phyloP scores from a whole-genome alignment of 2,329 filamentous ascomycete species.

The Paraphoma chrysanthemicola region DNA sequence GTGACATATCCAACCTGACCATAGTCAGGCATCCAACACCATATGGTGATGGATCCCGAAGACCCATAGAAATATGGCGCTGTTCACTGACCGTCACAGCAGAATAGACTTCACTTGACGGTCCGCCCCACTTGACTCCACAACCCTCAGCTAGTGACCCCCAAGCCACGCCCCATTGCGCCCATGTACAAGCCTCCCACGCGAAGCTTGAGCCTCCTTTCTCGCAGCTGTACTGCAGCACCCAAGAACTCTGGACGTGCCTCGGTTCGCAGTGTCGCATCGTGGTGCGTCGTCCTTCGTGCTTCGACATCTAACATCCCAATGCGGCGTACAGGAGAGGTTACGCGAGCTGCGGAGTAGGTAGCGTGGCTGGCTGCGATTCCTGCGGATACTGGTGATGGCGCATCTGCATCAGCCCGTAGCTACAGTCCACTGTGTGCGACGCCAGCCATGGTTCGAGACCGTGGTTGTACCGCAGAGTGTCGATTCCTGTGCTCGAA shows the following conservation, averaged over 20 bases:
- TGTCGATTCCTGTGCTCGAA: conserved; percentile 11
- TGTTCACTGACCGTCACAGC: too few relatives aligned
- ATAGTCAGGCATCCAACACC: neutral
- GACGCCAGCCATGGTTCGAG: conserved; percentile 40
- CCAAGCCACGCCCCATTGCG: conserved; percentile 21
- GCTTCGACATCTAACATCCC: neutral
- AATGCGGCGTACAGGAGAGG: neutral
- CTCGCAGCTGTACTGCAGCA: neutral
- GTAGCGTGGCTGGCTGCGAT: conserved; percentile 1
- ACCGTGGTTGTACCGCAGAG: conserved; percentile 37
- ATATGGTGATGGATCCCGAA: neutral
- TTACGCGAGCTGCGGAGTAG: neutral
- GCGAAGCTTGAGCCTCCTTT: neutral
- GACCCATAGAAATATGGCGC: neutral
- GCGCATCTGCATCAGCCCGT: conserved; percentile 28
- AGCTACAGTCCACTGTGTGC: conserved; percentile 44
- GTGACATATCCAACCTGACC: neutral
- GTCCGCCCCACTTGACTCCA: conserved; percentile 15
- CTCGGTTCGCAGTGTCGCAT: neutral
- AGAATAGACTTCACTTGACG: neutral
- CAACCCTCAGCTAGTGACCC: conserved; percentile 32
- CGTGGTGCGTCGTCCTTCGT: neutral
- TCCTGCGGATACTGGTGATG: neutral
- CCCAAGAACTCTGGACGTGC: neutral
- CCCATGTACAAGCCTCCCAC: conserved; percentile 3